phyloP scores from a whole-genome alignment of 208 protist genomes.

The Leishmania lainsoni region DNA sequence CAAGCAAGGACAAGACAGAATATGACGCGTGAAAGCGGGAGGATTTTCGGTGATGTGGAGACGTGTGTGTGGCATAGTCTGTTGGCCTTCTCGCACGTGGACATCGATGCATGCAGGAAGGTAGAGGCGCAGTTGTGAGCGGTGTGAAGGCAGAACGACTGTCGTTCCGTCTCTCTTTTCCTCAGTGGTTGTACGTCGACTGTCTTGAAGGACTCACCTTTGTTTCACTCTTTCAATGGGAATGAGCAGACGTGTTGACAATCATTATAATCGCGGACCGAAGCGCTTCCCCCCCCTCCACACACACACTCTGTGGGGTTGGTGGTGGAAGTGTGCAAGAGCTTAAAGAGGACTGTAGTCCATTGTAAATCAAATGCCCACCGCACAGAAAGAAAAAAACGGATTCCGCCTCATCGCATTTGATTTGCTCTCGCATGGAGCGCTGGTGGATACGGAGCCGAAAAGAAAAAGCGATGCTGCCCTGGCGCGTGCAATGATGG shows the following conservation, averaged over 20 bases:
- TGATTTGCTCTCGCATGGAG: no score
- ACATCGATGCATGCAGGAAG: not conserved
- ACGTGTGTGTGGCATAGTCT: not conserved
- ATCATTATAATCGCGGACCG: not conserved
- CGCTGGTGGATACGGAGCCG: not conserved
- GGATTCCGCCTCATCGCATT: not conserved
- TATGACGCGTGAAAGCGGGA: slow-evolving; percentile 3
- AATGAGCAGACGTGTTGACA: not conserved
- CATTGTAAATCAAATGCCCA: not conserved
- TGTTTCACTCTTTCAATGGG: slow-evolving; percentile 15
- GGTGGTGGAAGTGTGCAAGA: not conserved
- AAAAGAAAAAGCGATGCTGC: not conserved
- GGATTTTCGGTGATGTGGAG: slow-evolving; percentile 7
- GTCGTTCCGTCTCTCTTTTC: not conserved
- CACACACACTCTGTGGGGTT: not conserved
- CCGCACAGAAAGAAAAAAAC: not conserved
- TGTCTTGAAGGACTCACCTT: not conserved
- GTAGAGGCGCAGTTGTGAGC: not conserved
- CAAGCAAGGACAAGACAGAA: slow-evolving; percentile 2
- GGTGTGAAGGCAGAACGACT: not conserved
- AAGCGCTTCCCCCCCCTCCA: not conserved
- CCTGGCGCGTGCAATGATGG: not conserved
- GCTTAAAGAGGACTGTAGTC: not conserved
- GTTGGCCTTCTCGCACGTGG: not conserved
- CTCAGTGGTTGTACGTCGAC: not conserved